Percentiles rank a stretch among this genome's conserved stretches.
These are phyloP conservation scores for Neofusicoccum kwambonambiense DNA, from an alignment of 2,329 filamentous ascomycete species.

Conservation along the genomic window DNA sequence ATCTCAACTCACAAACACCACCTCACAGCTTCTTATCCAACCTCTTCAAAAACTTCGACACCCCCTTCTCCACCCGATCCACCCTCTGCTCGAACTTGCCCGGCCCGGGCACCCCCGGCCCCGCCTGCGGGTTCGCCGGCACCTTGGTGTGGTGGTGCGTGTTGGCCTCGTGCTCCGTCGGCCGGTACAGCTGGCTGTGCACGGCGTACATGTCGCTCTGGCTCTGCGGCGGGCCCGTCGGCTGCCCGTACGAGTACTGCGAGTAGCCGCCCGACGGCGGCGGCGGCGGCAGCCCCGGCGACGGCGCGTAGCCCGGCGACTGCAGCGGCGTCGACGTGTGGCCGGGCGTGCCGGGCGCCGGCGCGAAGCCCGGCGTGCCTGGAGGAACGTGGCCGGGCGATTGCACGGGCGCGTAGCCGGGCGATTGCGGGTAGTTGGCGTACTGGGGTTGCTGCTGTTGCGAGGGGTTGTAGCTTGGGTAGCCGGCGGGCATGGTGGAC, in stretches of 20 bases:
- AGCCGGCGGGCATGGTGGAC: slow-evolving; percentile 29
- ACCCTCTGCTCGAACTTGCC: slow-evolving; percentile 65
- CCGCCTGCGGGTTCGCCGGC: slow-evolving; percentile 16
- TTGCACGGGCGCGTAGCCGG: slow-evolving; percentile 28
- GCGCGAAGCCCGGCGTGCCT: slow-evolving; percentile 22
- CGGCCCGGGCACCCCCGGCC: slow-evolving; percentile 27
- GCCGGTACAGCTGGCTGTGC: slow-evolving; percentile 69
- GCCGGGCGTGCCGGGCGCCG: slow-evolving; percentile 3
- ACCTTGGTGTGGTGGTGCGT: slow-evolving; percentile 38
- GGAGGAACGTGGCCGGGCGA: slow-evolving; percentile 23
- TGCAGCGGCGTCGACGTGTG: slow-evolving; percentile 27
- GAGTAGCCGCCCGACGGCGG: slow-evolving; percentile 56
- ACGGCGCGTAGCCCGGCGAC: slow-evolving; percentile 32
- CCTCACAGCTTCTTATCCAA: slow-evolving; percentile 69
- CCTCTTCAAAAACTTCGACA: slow-evolving; percentile 72
- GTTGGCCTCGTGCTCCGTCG: slow-evolving; percentile 60
- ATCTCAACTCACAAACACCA: not conserved
- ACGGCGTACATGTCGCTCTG: slow-evolving; percentile 50
- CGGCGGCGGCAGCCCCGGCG: slow-evolving; percentile 37
- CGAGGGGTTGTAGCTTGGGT: slow-evolving; percentile 14
- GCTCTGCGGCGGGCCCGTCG: not conserved
- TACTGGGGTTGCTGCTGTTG: slow-evolving; percentile 30
- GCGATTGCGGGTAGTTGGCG: slow-evolving; percentile 37
- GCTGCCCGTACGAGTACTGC: slow-evolving; percentile 49
- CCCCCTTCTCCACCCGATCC: slow-evolving; percentile 66